These are phyloP conservation scores for Carex arenaria DNA, from an alignment of 202 grass and related monocot genomes.

Conservation along the genomic window DNA sequence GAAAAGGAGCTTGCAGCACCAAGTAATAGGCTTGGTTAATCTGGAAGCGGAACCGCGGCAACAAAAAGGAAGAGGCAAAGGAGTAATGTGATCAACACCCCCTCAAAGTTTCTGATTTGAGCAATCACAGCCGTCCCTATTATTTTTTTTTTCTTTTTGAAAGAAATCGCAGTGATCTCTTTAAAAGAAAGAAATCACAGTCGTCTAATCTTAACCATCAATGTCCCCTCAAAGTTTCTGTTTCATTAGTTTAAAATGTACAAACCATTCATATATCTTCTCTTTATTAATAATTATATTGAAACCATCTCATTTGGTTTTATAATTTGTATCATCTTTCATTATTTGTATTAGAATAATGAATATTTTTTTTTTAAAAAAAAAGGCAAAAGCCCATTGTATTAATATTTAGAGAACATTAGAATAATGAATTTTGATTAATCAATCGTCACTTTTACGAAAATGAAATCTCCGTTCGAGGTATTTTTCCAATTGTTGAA, in stretches of 20 bases:
- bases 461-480: neutral
- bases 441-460: neutral
- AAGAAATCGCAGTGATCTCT: neutral
- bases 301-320: neutral
- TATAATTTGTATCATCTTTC: neutral
- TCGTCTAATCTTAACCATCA: neutral
- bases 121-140: neutral
- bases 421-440: neutral
- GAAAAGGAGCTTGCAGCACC: conserved; percentile 38
- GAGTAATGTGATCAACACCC: neutral
- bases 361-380: too few relatives aligned
- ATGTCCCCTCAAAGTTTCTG: too few relatives aligned
- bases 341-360: neutral
- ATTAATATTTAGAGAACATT: neutral
- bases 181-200: too few relatives aligned
- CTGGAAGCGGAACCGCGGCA: neutral
- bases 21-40: conserved; percentile 28
- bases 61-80: neutral
- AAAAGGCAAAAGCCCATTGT: too few relatives aligned
- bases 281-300: neutral
- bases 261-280: neutral
- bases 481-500: neutral
- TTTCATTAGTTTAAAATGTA: neutral
- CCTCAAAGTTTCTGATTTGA: neutral
- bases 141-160: neutral